Evolutionary conservation across 2,329 filamentous ascomycete species (phyloP).

Genomic region (Stagonosporopsis rhizophila): DNA sequence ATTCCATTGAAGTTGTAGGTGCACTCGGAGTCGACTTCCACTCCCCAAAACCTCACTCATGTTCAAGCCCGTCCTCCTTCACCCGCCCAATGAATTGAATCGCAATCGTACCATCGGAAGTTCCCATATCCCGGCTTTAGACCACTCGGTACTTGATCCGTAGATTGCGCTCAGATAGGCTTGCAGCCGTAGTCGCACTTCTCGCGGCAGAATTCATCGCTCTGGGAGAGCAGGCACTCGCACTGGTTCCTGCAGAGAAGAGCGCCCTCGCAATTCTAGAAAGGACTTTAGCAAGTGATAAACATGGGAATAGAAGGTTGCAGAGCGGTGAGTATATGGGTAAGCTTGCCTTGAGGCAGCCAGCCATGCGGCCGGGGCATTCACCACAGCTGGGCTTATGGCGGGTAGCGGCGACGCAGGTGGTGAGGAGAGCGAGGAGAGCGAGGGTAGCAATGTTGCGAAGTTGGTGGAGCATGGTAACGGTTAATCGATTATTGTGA

Average conservation of each 20-base stretch:
- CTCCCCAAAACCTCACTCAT: too few species aligned
- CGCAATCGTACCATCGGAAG: neutral
- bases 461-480: neutral
- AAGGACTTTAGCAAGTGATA: neutral
- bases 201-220: conserved; percentile 1
- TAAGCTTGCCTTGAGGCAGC: neutral
- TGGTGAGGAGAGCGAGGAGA: neutral
- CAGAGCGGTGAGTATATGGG: neutral
- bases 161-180: neutral
- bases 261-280: neutral
- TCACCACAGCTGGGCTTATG: neutral
- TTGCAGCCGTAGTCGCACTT: neutral
- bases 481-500: neutral
- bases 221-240: neutral
- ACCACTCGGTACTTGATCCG: too few species aligned
- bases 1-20: too few species aligned
- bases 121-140: neutral
- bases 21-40: too few species aligned
- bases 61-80: too few species aligned
- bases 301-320: neutral
- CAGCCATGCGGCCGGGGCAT: neutral
- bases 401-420: neutral
- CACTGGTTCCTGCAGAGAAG: neutral
- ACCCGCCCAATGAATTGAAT: neutral
- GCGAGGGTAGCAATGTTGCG: neutral